These are phyloP conservation scores for Dendryphion nanum DNA, from an alignment of 2,329 filamentous ascomycete species.

Conservation along the genomic window DNA sequence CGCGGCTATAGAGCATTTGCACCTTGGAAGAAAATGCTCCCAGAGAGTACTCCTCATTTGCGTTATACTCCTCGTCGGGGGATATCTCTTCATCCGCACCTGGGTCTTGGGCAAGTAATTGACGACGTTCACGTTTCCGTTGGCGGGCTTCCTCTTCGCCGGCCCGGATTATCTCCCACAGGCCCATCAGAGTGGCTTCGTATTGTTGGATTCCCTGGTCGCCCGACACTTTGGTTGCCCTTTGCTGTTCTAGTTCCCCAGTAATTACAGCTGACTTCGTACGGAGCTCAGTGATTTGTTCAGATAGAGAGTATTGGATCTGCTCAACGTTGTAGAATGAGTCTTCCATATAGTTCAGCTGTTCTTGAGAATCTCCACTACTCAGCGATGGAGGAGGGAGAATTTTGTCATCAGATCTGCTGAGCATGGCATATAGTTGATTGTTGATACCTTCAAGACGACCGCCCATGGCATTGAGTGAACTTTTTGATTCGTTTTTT, in stretches of 20 bases:
- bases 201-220: slow-evolving; percentile 38
- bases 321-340: slow-evolving; percentile 50
- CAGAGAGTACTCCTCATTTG: slow-evolving; percentile 66
- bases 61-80: slow-evolving; percentile 59
- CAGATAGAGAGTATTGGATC: slow-evolving; percentile 29
- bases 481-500: slow-evolving; percentile 25
- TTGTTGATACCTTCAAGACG: slow-evolving; percentile 56
- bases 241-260: slow-evolving; percentile 26
- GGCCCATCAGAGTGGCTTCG: slow-evolving; percentile 50
- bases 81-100: slow-evolving; percentile 61
- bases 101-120: slow-evolving; percentile 49
- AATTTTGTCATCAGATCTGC: slow-evolving; percentile 47
- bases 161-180: slow-evolving; percentile 54
- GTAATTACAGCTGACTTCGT: slow-evolving; percentile 21
- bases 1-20: slow-evolving; percentile 72
- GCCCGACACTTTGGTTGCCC: slow-evolving; percentile 11
- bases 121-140: slow-evolving; percentile 34
- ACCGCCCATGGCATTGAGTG: slow-evolving; percentile 36
- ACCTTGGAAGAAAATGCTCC: slow-evolving; percentile 76
- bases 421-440: slow-evolving; percentile 55
- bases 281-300: slow-evolving; percentile 27
- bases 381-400: slow-evolving; percentile 59
- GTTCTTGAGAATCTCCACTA: slow-evolving; percentile 61
- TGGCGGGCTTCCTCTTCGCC: slow-evolving; percentile 43
- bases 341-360: slow-evolving; percentile 66